These are phyloP conservation scores for Grosmannia penicillata DNA, from an alignment of 2,329 filamentous ascomycete genomes.

Conservation along the genomic window DNA sequence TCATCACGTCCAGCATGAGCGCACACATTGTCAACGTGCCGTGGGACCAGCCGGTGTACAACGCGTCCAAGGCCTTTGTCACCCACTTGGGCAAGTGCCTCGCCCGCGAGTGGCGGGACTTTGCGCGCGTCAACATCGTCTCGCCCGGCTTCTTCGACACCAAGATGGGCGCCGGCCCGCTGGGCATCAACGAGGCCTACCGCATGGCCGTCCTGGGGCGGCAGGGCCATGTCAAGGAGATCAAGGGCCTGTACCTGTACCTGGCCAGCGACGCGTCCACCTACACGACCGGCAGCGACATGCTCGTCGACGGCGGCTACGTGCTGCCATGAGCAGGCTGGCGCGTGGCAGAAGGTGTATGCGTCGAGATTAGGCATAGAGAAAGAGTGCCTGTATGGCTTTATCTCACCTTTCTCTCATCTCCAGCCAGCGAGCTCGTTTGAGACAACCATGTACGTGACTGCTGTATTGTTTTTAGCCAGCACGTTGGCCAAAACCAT, in stretches of 20 bases:
- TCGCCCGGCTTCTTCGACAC: slow-evolving; percentile 64
- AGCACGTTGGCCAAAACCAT: too few relatives aligned
- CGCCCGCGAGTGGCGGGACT: slow-evolving; percentile 62
- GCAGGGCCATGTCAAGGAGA: slow-evolving; percentile 55
- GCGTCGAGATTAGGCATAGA: too few relatives aligned
- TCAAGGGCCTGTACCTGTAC: slow-evolving; percentile 79
- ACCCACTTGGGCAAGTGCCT: slow-evolving; percentile 50
- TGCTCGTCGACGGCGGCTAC: slow-evolving; percentile 65
- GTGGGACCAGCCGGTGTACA: slow-evolving; percentile 58
- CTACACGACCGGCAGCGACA: slow-evolving; percentile 62
- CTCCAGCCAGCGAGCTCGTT: too few relatives aligned
- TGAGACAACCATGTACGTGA: too few relatives aligned
- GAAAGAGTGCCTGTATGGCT: too few relatives aligned
- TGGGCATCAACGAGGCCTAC: slow-evolving; percentile 57
- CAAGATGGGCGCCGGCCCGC: slow-evolving; percentile 46
- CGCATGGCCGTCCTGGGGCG: slow-evolving; percentile 71
- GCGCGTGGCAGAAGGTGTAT: too few relatives aligned
- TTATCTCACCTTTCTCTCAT: too few relatives aligned
- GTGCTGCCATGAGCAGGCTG: slow-evolving; percentile 27
- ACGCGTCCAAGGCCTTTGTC: slow-evolving; percentile 52
- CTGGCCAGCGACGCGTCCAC: slow-evolving; percentile 68
- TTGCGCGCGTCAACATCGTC: slow-evolving; percentile 55
- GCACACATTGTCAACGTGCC: slow-evolving; percentile 66
- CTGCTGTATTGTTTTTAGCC: too few relatives aligned
- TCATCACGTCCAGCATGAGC: slow-evolving; percentile 65